These are phyloP conservation scores for Nicotiana rustica DNA, from an alignment of 305 asterid species.

Conservation along the genomic window DNA sequence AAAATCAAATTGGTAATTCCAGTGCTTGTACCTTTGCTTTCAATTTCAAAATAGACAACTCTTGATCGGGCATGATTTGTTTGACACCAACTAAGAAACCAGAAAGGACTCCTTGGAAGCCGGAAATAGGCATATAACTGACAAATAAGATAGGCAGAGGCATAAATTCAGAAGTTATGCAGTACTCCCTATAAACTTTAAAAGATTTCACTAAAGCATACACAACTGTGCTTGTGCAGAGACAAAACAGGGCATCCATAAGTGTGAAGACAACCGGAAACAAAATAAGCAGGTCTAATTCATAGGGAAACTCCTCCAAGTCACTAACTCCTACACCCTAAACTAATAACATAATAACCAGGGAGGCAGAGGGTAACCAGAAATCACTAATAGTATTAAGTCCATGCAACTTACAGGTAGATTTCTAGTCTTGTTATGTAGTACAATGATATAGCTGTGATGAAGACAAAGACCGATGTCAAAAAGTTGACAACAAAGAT, in stretches of 20 bases:
- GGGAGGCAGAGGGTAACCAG: neutral
- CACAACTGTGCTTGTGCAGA: conserved; percentile 18
- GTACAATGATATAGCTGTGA: conserved; percentile 79
- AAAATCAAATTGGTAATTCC: conserved; percentile 28
- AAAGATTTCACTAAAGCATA: conserved; percentile 12
- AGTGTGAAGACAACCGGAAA: neutral
- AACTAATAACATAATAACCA: neutral
- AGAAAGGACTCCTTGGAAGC: conserved; percentile 90
- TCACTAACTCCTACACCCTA: conserved; percentile 17
- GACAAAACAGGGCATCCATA: conserved; percentile 19
- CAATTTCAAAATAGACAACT: conserved; percentile 66
- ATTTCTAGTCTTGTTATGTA: conserved; percentile 72
- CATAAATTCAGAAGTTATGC: conserved; percentile 34
- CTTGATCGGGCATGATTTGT: conserved; percentile 91
- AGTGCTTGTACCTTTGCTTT: conserved; percentile 75
- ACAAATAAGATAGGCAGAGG: conserved; percentile 36
- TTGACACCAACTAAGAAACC: conserved; percentile 91
- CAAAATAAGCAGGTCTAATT: conserved; percentile 8
- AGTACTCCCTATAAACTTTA: conserved; percentile 27
- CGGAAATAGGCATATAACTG: conserved; percentile 90
- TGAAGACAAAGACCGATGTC: conserved; percentile 78
- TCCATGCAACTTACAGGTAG: conserved; percentile 76
- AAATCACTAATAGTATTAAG: neutral
- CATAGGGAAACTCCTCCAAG: neutral
- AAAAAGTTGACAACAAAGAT: conserved; percentile 85